phyloP scores from a whole-genome alignment of 495 filamentous ascomycete genomes.

The Rostrohypoxylon terebratum region DNA sequence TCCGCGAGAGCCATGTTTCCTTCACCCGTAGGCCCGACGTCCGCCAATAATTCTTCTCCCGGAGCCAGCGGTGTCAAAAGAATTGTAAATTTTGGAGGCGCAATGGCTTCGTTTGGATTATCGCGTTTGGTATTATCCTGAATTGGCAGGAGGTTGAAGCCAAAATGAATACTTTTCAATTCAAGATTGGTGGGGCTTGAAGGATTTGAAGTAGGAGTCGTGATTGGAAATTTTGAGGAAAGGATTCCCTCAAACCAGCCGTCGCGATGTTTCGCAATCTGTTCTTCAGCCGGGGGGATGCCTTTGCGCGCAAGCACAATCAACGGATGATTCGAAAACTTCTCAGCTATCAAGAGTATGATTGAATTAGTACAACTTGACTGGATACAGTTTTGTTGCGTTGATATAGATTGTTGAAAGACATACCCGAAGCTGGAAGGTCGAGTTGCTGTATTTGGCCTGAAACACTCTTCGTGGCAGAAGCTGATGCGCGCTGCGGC shows the following conservation, averaged over 20 bases:
- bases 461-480: constrained; percentile 19
- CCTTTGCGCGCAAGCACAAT: constrained; percentile 48
- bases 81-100: constrained; percentile 30
- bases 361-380: constrained; percentile 13
- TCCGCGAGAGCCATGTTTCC: constrained; percentile 38
- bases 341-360: constrained; percentile 24
- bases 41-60: constrained; percentile 25
- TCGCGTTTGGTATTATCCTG: constrained; percentile 12
- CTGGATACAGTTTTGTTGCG: not conserved
- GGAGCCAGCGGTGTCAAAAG: constrained; percentile 40
- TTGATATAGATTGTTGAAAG: not conserved
- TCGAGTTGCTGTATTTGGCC: constrained; percentile 30
- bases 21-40: constrained; percentile 11
- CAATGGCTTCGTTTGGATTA: constrained; percentile 10
- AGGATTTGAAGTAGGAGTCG: constrained; percentile 25
- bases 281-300: constrained; percentile 52
- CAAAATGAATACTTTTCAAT: constrained; percentile 54
- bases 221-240: constrained; percentile 47
- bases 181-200: constrained; percentile 17
- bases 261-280: constrained; percentile 62
- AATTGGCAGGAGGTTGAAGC: constrained; percentile 58
- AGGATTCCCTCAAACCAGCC: constrained; percentile 64
- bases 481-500: constrained; percentile 21
- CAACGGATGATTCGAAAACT: constrained; percentile 47
- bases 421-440: constrained; percentile 45